These are phyloP conservation scores for Picochlorum sp. DNA, from an alignment of 139 green algal genomes.

Conservation along the genomic window DNA sequence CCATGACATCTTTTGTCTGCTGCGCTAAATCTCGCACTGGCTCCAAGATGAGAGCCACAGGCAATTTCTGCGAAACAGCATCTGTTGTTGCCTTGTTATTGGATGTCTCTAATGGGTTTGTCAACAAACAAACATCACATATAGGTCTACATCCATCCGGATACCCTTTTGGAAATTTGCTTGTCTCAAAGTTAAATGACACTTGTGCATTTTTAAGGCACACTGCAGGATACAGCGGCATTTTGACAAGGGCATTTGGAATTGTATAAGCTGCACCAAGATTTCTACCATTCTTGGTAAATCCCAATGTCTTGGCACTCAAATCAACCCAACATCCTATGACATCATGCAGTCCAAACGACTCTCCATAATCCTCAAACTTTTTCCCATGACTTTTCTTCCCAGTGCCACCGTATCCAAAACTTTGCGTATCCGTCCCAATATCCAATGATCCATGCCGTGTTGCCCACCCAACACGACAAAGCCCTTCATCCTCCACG, in stretches of 20 bases:
- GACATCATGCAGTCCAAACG: constrained; percentile 47
- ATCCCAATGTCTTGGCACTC: constrained; percentile 32
- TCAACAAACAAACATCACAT: constrained; percentile 28
- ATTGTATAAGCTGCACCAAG: constrained; percentile 55
- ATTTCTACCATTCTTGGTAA: constrained; percentile 49
- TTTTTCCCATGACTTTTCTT: constrained; percentile 53
- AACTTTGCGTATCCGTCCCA: constrained; percentile 49
- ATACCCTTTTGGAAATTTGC: constrained; percentile 14
- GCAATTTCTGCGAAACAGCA: constrained; percentile 11
- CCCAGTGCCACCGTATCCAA: constrained; percentile 65
- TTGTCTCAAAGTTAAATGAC: constrained; percentile 47
- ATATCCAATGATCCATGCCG: constrained; percentile 45
- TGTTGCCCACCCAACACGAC: constrained; percentile 60
- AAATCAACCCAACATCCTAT: constrained; percentile 59
- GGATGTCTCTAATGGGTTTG: constrained; percentile 17
- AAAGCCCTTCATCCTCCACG: constrained; percentile 62
- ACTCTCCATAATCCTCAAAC: constrained; percentile 69
- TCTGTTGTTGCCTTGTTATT: not conserved
- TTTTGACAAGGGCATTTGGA: constrained; percentile 27
- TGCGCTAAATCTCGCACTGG: constrained; percentile 71
- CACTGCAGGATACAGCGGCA: constrained; percentile 60
- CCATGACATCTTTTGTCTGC: constrained; percentile 60
- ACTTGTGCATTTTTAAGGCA: constrained; percentile 74
- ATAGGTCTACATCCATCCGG: not conserved
- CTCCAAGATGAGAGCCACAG: constrained; percentile 71